Evolutionary conservation across 108 stramenopile species (phyloP), one percentile per base, ranked within the genome.

Genomic region (Aurantiochytrium sp.): DNA sequence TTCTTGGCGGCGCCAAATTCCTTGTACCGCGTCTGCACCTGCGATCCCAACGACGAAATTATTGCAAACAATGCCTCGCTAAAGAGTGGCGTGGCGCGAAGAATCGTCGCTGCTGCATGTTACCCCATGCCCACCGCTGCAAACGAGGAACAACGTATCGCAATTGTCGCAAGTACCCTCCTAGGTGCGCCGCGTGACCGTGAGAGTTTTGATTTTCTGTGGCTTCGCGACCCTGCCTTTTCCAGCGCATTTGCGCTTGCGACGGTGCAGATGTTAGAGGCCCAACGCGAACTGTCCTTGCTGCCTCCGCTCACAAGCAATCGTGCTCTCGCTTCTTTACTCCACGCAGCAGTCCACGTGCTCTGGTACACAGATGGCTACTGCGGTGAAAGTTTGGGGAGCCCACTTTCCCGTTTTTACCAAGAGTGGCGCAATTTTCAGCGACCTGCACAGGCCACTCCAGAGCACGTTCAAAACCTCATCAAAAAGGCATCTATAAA

Each of bases 21-120:
- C 76, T 6, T 53, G 16, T 53, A 53, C 19, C 76, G 76, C 4
- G 49, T 83, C 6, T 47, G 45, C 51, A 83, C 76, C 5, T 83
- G 76, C 51, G 76, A 83, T 53, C 76, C 76, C n/a, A 83, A 83
- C 76, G 76, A 83, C 51, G 76, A 83, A 35, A 83, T 83, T 0
- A 83, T 83, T 16, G 76, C 49, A 12, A 83, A 83, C 2, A 23
- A 21, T 12, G 76, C 76, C 10, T 83, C 76, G 44, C 51, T 83
- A 12, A 83, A 83, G 76, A 53, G 45, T 23, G 76, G 76, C 76
- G n/a, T 53, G 0, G 45, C 76, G 45, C 76, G 76, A 12, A 47
- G 23, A 12, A 43, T 83, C 19, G 51, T 53, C 12, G 51, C 45
- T 6, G 76, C 51, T 35, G 76, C 51, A 16, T 83, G 76, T 45